Conservation (phyloP, 176 grass and related monocot genomes). For the Carex cristatella region DNA sequence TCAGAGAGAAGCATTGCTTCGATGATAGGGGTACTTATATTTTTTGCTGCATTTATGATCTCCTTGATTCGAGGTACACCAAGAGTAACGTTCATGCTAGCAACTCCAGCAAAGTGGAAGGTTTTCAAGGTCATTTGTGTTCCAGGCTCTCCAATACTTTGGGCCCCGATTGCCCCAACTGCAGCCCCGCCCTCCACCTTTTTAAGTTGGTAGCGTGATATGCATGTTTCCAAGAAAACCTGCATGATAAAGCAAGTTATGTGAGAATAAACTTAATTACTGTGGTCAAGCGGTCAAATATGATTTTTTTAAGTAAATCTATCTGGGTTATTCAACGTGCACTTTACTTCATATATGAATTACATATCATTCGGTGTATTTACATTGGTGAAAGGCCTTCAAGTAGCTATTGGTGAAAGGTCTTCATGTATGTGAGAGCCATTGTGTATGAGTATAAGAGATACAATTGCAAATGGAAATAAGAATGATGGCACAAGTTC, state of each 20-base stretch:
- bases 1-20: constrained; percentile 47
- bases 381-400: neutral
- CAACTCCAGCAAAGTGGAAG: constrained; percentile 98
- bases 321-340: neutral
- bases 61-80: constrained; percentile 98
- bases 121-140: constrained; percentile 98
- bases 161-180: constrained; percentile 90
- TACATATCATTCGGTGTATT: neutral
- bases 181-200: constrained; percentile 85
- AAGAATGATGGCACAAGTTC: neutral
- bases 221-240: constrained; percentile 95
- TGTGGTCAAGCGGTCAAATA: neutral
- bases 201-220: constrained; percentile 80
- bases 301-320: neutral
- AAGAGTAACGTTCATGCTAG: constrained; percentile 98
- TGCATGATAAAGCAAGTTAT: constrained; percentile 19
- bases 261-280: neutral
- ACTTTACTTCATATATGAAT: neutral
- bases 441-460: neutral
- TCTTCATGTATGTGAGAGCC: neutral
- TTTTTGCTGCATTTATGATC: constrained; percentile 95
- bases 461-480: neutral
- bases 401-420: neutral
- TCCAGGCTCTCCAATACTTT: constrained; percentile 97
- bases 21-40: constrained; percentile 86